phyloP scores from a whole-genome alignment of 1,284 basidiomycete genomes.

The Puccinia horiana region DNA sequence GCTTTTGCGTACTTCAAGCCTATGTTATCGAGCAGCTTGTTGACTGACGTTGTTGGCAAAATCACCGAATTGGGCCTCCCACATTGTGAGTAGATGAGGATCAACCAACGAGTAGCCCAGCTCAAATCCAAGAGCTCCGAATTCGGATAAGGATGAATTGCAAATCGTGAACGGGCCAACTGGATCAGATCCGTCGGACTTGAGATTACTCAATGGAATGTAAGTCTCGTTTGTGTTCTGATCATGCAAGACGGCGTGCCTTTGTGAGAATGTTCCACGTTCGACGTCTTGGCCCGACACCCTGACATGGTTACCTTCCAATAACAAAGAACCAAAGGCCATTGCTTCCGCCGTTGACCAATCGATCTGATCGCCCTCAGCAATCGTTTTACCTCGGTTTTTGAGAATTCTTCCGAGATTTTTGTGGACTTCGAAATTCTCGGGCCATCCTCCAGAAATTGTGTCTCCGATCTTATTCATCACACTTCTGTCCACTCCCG shows the following conservation, averaged over 20 bases:
- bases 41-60: constrained; percentile 75
- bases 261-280: constrained; percentile 99
- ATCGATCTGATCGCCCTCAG: constrained; percentile 89
- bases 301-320: constrained; percentile 92
- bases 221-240: constrained; percentile 90
- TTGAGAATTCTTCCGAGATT: constrained; percentile 91
- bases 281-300: constrained; percentile 98
- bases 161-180: constrained; percentile 92
- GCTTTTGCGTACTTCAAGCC: not conserved
- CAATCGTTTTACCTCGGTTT: constrained; percentile 82
- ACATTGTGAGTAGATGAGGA: constrained; percentile 88
- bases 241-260: constrained; percentile 95
- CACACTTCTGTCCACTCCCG: constrained; percentile 76
- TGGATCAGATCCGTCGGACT: constrained; percentile 66
- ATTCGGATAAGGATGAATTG: constrained; percentile 97
- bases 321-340: constrained; percentile 86
- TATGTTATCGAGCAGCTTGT: not conserved
- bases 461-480: constrained; percentile 82
- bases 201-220: constrained; percentile 74
- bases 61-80: constrained; percentile 98
- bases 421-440: constrained; percentile 80
- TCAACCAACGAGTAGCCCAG: constrained; percentile 98
- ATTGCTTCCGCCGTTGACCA: constrained; percentile 99
- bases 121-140: constrained; percentile 92
- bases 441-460: constrained; percentile 64